phyloP scores from a whole-genome alignment of 495 filamentous ascomycete genomes.

The Viridothelium virens region DNA sequence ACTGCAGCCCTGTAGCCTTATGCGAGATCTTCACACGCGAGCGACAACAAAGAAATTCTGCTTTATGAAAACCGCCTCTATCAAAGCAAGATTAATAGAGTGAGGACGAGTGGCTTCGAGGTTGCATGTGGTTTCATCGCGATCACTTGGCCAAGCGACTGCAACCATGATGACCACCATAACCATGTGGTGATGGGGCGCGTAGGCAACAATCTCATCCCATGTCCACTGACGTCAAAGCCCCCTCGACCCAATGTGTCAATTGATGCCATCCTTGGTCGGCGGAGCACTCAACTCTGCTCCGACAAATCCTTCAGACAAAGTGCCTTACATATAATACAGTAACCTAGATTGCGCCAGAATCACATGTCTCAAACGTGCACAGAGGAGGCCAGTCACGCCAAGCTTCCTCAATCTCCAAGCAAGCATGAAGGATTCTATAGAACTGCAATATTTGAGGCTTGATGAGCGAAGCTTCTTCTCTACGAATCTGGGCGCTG shows the following conservation, averaged over 20 bases:
- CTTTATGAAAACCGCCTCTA: neutral
- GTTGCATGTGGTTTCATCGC: constrained; percentile 6
- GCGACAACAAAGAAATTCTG: neutral
- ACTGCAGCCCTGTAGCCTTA: constrained; percentile 7
- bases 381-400: no score
- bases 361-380: neutral
- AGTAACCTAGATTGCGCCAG: neutral
- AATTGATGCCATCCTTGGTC: no score
- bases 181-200: neutral
- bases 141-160: neutral
- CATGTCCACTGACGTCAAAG: constrained; percentile 9
- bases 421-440: no score
- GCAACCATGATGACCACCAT: neutral
- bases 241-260: no score
- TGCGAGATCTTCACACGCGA: neutral
- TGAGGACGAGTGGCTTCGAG: neutral
- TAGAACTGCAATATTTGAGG: no score
- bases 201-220: constrained; percentile 1
- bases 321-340: no score
- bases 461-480: no score
- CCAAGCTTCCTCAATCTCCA: no score
- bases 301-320: neutral
- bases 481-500: no score
- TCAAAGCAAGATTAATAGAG: neutral
- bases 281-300: no score